These are phyloP conservation scores for Chloranthus sessilifolius DNA, from an alignment of 164 flowering plant genomes.

Conservation along the genomic window DNA sequence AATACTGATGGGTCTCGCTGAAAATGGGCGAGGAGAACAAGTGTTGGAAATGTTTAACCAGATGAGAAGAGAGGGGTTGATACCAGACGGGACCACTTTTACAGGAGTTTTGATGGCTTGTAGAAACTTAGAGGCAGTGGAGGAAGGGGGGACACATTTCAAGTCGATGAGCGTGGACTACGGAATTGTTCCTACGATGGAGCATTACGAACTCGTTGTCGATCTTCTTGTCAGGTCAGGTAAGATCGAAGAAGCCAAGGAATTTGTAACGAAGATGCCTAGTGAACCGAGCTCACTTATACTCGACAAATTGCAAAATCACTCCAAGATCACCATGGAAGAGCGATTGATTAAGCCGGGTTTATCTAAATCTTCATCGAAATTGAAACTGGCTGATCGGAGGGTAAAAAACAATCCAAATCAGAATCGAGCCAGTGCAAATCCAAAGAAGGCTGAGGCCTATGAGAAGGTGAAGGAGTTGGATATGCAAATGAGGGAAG, in stretches of 20 bases:
- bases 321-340: conserved; percentile 4
- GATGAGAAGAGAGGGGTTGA: conserved; percentile 21
- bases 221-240: conserved; percentile 34
- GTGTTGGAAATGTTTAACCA: conserved; percentile 19
- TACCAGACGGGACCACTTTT: conserved; percentile 30
- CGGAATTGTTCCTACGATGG: conserved; percentile 31
- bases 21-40: conserved; percentile 21
- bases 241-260: conserved; percentile 28
- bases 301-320: conserved; percentile 23
- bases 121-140: conserved; percentile 21
- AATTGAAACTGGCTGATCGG: conserved; percentile 19
- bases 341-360: conserved; percentile 7
- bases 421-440: conserved; percentile 9
- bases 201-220: conserved; percentile 33
- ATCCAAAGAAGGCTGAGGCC: conserved; percentile 28
- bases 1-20: conserved; percentile 20
- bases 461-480: conserved; percentile 29
- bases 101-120: conserved; percentile 36
- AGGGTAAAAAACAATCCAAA: conserved; percentile 13
- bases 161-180: conserved; percentile 32
- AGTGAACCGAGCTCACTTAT: conserved; percentile 23
- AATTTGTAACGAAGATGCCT: conserved; percentile 35
- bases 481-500: conserved; percentile 35
- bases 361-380: conserved; percentile 14
- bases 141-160: conserved; percentile 27